These are phyloP conservation scores for Phialophora macrospora DNA, from an alignment of 2,329 filamentous ascomycete species.

Conservation along the genomic window DNA sequence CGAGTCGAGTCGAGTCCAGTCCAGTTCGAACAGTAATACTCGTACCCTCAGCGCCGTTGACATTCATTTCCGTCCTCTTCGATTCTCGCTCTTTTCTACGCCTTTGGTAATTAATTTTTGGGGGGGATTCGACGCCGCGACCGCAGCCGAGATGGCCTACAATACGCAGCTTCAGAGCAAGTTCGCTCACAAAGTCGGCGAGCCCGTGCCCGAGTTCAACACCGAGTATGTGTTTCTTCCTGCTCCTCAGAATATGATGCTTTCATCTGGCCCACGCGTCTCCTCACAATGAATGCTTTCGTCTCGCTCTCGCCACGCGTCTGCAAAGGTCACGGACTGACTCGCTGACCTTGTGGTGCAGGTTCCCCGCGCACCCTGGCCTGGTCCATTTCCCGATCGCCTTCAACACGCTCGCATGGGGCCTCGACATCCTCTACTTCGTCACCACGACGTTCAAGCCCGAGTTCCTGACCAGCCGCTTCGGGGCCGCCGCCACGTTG, in stretches of 20 bases:
- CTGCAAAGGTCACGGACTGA: background rate
- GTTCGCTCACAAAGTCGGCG: constrained; percentile 38
- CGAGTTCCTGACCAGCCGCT: constrained; percentile 38
- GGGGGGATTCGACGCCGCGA: background rate
- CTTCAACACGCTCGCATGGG: constrained; percentile 40
- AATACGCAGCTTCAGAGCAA: constrained; percentile 38
- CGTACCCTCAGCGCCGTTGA: background rate
- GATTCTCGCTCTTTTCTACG: constrained; percentile 3
- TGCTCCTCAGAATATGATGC: background rate
- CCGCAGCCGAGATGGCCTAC: constrained; percentile 35
- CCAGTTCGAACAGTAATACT: background rate
- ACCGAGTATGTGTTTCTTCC: constrained; percentile 33
- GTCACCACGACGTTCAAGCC: constrained; percentile 37
- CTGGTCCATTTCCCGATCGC: constrained; percentile 40
- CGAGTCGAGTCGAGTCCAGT: background rate
- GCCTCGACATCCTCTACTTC: constrained; percentile 39
- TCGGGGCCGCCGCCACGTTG: constrained; percentile 33
- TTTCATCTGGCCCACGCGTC: too few species aligned
- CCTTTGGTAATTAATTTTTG: constrained; percentile 12
- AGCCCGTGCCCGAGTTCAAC: constrained; percentile 40
- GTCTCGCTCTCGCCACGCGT: background rate
- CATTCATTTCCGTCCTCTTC: constrained; percentile 12
- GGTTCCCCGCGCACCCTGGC: constrained; percentile 37
- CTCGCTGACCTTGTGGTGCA: constrained; percentile 18
- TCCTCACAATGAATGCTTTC: too few species aligned